Conservation (phyloP, 2,329 filamentous ascomycete species). For the Fusarium ambrosium region DNA sequence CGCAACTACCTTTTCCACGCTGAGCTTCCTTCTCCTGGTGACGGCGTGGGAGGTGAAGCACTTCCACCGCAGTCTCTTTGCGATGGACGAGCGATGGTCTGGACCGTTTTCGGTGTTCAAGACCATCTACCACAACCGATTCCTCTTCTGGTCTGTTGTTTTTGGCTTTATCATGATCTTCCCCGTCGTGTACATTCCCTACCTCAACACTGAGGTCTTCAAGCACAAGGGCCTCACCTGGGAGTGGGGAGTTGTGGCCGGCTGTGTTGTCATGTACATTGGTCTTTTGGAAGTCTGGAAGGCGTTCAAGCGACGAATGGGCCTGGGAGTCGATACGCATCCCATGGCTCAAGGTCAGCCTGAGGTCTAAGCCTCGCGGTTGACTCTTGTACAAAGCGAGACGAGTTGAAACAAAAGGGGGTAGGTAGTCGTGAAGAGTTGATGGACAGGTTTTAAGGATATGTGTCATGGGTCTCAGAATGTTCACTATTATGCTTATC, state of each 20-base stretch:
- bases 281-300: slow-evolving; percentile 78
- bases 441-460: slow-evolving; percentile 50
- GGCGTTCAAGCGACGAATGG: slow-evolving; percentile 69
- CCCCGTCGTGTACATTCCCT: slow-evolving; percentile 76
- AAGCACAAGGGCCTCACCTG: slow-evolving; percentile 77
- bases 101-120: slow-evolving; percentile 65
- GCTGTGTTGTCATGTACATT: slow-evolving; percentile 71
- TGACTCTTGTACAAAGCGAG: neutral
- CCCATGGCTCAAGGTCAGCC: slow-evolving; percentile 31
- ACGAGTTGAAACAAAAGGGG: neutral
- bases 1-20: slow-evolving; percentile 76
- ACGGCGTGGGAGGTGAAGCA: slow-evolving; percentile 82
- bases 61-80: slow-evolving; percentile 77
- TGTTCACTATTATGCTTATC: slow-evolving; percentile 46
- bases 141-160: slow-evolving; percentile 75
- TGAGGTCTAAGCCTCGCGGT: slow-evolving; percentile 33
- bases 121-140: slow-evolving; percentile 78
- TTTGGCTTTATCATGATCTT: slow-evolving; percentile 72
- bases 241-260: slow-evolving; percentile 79
- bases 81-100: slow-evolving; percentile 68
- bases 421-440: slow-evolving; percentile 9
- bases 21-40: slow-evolving; percentile 77
- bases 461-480: slow-evolving; percentile 43
- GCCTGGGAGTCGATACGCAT: slow-evolving; percentile 51
- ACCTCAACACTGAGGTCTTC: slow-evolving; percentile 75